Evolutionary conservation across 768 basidiomycete species (phyloP), one percentile per base, ranked within the genome.

Genomic region (Dentipellis sp.): DNA sequence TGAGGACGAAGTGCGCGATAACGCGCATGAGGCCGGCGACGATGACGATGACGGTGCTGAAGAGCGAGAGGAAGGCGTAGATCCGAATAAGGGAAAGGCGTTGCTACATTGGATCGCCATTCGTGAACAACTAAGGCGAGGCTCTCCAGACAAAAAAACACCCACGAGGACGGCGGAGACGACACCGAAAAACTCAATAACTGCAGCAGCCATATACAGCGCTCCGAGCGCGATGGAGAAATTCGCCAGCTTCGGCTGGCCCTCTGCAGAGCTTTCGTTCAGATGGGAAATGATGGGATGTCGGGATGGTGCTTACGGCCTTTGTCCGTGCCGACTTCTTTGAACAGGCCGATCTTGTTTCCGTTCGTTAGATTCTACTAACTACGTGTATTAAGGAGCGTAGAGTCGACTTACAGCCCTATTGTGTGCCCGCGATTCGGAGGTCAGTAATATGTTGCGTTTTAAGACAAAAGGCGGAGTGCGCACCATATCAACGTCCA

Each of bases 401-500:
- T 12, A 22, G 17, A 39, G 36, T 35, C 9, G 8, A 52, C 56
- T 49, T 47, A 56, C 55, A 35, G 56, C 55, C 11, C 50, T 29
- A 12, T 54, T 67, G 75, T 72, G 39, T 21, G 34, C 17, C 42
- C 64, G 67, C 52, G 74, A 74, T 60, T 16, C 64, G 53, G 49
- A 56, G 37, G 14, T 53, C 46, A 19, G 35, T 52, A 29, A 16
- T 14, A 45, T 45, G 7, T 53, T 5, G 21, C 42, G 19, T 22
- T 8, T 39, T n/a, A 38, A 53, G 5, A 9, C 4, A 39, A 46
- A 50, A 34, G 36, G 12, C 14, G 8, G 16, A 0, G 47, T 16
- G 75, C 87, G 69, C 66, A 89, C 88, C 78, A 78, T 57, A 80
- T 68, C 9, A 90, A 68, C 21, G 78, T 63, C 83, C 86, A 90